Percentiles rank a stretch among this genome's conserved stretches.
Evolutionary conservation across 2,329 filamentous ascomycete genomes (phyloP).

Genomic region (Neopestalotiopsis sp.): DNA sequence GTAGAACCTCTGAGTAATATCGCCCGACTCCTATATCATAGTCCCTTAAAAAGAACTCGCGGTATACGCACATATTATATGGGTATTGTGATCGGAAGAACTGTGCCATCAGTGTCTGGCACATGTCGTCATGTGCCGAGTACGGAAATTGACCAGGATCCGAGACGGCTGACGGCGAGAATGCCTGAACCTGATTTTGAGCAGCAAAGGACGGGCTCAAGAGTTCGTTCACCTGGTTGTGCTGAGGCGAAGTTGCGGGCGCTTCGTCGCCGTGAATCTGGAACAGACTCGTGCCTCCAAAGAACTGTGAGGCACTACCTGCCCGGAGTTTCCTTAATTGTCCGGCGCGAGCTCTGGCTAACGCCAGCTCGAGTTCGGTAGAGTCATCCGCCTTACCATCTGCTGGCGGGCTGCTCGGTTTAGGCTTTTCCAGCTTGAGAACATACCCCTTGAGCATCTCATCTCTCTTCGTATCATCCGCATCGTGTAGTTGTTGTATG

Average conservation of each 20-base stretch:
- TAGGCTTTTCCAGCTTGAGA: slow-evolving; percentile 21
- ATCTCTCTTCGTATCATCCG: slow-evolving; percentile 43
- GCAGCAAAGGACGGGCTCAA: neutral
- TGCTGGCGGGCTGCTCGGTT: slow-evolving; percentile 23
- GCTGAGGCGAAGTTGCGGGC: slow-evolving; percentile 9
- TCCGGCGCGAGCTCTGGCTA: slow-evolving; percentile 39
- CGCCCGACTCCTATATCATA: slow-evolving; percentile 50
- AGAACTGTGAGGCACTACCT: slow-evolving; percentile 50
- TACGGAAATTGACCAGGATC: slow-evolving; percentile 37
- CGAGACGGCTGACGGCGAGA: slow-evolving; percentile 19
- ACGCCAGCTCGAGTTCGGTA: slow-evolving; percentile 27
- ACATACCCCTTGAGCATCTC: slow-evolving; percentile 46
- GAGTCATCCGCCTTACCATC: slow-evolving; percentile 19
- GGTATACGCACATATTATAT: slow-evolving; percentile 55
- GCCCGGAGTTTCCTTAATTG: slow-evolving; percentile 42
- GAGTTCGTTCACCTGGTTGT: slow-evolving; percentile 1
- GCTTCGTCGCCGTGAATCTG: slow-evolving; percentile 39
- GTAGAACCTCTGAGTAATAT: slow-evolving; percentile 54
- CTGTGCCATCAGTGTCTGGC: slow-evolving; percentile 48
- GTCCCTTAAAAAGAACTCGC: slow-evolving; percentile 55
- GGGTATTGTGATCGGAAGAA: slow-evolving; percentile 55
- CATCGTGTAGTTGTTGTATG: slow-evolving; percentile 48
- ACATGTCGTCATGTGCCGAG: slow-evolving; percentile 49
- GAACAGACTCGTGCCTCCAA: slow-evolving; percentile 53
- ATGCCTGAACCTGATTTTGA: slow-evolving; percentile 16